These are phyloP conservation scores for Picochlorum sp. DNA, from an alignment of 139 green algal species.

Conservation along the genomic window DNA sequence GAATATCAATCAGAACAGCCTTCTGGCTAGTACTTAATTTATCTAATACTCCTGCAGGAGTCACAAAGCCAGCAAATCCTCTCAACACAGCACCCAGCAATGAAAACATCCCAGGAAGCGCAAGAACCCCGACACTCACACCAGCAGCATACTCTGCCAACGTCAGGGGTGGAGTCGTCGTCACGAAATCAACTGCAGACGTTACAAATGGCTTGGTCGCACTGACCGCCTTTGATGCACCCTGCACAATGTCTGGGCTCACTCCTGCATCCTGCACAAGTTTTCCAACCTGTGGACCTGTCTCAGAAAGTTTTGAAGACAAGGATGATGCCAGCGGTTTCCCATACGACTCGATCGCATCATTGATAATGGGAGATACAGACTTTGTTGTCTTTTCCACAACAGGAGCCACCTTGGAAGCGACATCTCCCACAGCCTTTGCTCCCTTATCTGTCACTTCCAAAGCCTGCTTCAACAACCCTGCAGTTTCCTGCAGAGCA, in stretches of 20 bases:
- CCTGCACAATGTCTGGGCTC: background rate
- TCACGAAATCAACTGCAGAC: slow-evolving; percentile 39
- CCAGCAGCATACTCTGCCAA: slow-evolving; percentile 55
- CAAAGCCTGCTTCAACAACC: slow-evolving; percentile 25
- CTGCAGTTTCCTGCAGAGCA: slow-evolving; percentile 7
- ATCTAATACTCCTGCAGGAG: slow-evolving; percentile 57
- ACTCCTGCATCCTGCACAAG: slow-evolving; percentile 2
- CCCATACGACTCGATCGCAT: slow-evolving; percentile 13
- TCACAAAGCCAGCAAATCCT: slow-evolving; percentile 47
- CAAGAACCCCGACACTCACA: background rate
- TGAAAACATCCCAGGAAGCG: slow-evolving; percentile 42
- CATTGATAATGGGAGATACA: slow-evolving; percentile 33
- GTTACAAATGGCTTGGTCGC: slow-evolving; percentile 43
- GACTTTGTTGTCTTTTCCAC: slow-evolving; percentile 41
- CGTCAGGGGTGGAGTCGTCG: slow-evolving; percentile 36
- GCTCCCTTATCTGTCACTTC: slow-evolving; percentile 14
- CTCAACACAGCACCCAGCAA: slow-evolving; percentile 34
- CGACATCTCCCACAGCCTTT: slow-evolving; percentile 15
- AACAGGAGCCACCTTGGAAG: slow-evolving; percentile 39
- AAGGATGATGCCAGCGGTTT: slow-evolving; percentile 18
- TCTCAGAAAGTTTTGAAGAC: slow-evolving; percentile 1
- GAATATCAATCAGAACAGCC: slow-evolving; percentile 74
- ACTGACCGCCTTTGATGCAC: background rate
- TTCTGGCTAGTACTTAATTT: slow-evolving; percentile 36
- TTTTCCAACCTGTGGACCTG: slow-evolving; percentile 5